phyloP scores from a whole-genome alignment of 148 eudicot species.

The Euryodendron excelsum region DNA sequence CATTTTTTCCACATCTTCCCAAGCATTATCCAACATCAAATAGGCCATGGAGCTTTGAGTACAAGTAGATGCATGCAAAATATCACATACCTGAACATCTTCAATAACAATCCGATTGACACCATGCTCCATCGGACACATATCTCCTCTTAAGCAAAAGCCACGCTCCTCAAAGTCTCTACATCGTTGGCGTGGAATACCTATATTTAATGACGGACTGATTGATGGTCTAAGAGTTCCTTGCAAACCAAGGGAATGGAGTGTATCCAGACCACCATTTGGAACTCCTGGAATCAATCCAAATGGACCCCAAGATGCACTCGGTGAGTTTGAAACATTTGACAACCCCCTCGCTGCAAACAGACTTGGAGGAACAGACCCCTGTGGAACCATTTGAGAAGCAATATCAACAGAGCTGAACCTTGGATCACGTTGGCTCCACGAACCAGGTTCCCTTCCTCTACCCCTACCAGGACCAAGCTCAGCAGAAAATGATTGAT shows the following conservation, averaged over 20 bases:
- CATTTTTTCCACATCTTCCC: neutral
- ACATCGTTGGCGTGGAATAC: slow-evolving; percentile 77
- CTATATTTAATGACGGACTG: slow-evolving; percentile 58
- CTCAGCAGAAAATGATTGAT: slow-evolving; percentile 49
- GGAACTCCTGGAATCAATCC: slow-evolving; percentile 72
- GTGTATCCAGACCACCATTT: slow-evolving; percentile 70
- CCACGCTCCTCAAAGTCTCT: slow-evolving; percentile 99
- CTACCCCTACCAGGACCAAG: slow-evolving; percentile 66
- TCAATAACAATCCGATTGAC: slow-evolving; percentile 88
- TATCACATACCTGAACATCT: slow-evolving; percentile 80
- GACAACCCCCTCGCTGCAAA: slow-evolving; percentile 70
- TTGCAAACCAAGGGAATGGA: slow-evolving; percentile 73
- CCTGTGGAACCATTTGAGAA: slow-evolving; percentile 56
- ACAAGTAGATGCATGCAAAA: neutral
- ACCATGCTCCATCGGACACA: slow-evolving; percentile 99
- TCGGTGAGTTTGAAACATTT: slow-evolving; percentile 54
- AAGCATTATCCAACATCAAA: neutral
- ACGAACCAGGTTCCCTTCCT: slow-evolving; percentile 53
- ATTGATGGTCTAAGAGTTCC: slow-evolving; percentile 61
- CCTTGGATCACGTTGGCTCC: slow-evolving; percentile 62
- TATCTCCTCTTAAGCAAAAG: slow-evolving; percentile 94
- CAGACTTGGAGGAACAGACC: slow-evolving; percentile 36
- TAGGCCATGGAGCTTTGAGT: neutral
- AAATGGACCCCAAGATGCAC: slow-evolving; percentile 68
- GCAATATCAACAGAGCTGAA: slow-evolving; percentile 55